Conservation (phyloP, 495 filamentous ascomycete species). For the Neurospora sp. region DNA sequence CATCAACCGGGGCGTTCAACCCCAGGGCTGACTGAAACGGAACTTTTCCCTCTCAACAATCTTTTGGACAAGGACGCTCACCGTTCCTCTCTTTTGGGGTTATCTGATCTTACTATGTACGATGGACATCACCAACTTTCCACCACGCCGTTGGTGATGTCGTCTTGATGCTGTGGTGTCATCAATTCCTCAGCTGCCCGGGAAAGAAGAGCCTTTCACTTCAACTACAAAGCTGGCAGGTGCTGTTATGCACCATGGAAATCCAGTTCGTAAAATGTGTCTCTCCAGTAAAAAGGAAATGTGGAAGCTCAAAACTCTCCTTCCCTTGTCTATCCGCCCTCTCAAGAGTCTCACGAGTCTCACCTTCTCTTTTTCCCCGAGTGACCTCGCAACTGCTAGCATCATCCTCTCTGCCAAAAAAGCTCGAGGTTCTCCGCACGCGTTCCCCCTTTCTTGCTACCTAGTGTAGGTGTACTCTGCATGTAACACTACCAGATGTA, state of each 20-base stretch:
- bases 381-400: not conserved
- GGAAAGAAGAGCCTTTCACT: not conserved
- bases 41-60: not conserved
- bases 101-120: not conserved
- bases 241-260: not conserved
- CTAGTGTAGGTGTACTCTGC: not conserved
- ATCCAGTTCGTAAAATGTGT: not conserved
- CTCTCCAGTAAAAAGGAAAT: not conserved
- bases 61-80: not conserved
- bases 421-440: not conserved
- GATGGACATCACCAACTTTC: not conserved
- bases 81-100: not conserved
- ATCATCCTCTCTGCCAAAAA: not conserved
- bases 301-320: not conserved
- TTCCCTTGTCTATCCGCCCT: not conserved
- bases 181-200: not conserved
- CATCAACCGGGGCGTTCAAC: not conserved
- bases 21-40: not conserved
- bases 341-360: not conserved
- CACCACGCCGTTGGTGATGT: not conserved
- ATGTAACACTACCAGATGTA: not conserved
- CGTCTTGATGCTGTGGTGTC: not conserved
- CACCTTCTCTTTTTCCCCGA: not conserved
- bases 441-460: not conserved
- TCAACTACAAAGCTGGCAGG: not conserved